Evolutionary conservation across 2,329 filamentous ascomycete species (phyloP).

Genomic region (Paradendryphiella salina): DNA sequence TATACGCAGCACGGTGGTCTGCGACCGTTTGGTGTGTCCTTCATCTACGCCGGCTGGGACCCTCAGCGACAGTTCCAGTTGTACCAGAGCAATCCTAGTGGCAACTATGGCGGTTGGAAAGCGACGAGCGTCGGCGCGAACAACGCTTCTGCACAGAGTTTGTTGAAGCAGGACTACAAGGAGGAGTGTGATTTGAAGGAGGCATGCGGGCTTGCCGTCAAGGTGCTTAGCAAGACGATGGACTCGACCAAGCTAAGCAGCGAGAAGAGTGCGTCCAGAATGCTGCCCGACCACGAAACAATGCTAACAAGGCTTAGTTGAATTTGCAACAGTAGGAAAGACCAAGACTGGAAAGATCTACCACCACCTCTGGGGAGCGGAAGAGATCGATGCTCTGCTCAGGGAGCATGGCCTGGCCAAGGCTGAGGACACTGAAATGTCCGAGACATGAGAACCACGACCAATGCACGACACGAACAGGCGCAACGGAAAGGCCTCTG

Average conservation of each 20-base stretch:
- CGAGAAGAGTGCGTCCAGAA: constrained; percentile 83
- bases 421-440: constrained; percentile 45
- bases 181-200: constrained; percentile 96
- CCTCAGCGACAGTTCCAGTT: constrained; percentile 96
- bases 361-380: constrained; percentile 94
- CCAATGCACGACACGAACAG: constrained; percentile 22
- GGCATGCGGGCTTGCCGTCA: constrained; percentile 95
- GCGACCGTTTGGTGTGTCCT: constrained; percentile 95
- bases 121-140: constrained; percentile 97
- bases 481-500: constrained; percentile 29
- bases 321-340: constrained; percentile 96
- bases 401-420: constrained; percentile 96
- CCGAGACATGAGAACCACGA: constrained; percentile 38
- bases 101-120: constrained; percentile 99
- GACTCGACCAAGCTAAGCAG: constrained; percentile 98
- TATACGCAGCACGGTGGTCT: constrained; percentile 99
- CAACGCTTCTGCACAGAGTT: constrained; percentile 93
- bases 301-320: constrained; percentile 63
- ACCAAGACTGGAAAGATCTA: constrained; percentile 96
- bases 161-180: constrained; percentile 99
- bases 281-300: not conserved
- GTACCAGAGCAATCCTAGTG: constrained; percentile 97
- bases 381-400: constrained; percentile 91
- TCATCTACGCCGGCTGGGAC: constrained; percentile 99
- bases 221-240: constrained; percentile 99